Evolutionary conservation across 2,329 filamentous ascomycete species (phyloP).

Genomic region (Colletotrichum falcatum): DNA sequence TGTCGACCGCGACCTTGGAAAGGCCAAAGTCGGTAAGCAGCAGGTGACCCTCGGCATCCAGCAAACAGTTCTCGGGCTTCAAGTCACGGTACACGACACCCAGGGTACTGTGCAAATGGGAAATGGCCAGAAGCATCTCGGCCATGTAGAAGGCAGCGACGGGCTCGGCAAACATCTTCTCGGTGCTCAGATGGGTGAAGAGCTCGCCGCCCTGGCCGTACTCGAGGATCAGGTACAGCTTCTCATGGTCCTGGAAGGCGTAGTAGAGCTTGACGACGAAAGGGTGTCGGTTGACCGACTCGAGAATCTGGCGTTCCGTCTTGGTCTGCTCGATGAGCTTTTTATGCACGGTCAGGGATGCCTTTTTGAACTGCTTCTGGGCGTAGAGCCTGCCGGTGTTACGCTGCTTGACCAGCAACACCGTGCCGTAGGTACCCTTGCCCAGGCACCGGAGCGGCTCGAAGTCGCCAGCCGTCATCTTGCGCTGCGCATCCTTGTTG

Average conservation of each 20-base stretch:
- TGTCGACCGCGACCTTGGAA: constrained; percentile 88
- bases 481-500: constrained; percentile 70
- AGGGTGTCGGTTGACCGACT: constrained; percentile 95
- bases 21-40: constrained; percentile 97
- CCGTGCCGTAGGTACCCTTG: constrained; percentile 96
- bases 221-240: constrained; percentile 96
- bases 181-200: constrained; percentile 92
- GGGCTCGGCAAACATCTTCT: constrained; percentile 94
- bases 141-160: constrained; percentile 98
- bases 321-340: constrained; percentile 97
- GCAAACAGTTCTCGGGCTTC: constrained; percentile 96
- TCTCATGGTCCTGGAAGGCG: constrained; percentile 97
- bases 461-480: constrained; percentile 94
- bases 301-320: constrained; percentile 93
- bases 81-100: constrained; percentile 97
- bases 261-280: constrained; percentile 99
- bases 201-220: constrained; percentile 97
- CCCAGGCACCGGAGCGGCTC: constrained; percentile 91
- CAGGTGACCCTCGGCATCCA: constrained; percentile 91
- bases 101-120: constrained; percentile 90
- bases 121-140: constrained; percentile 93
- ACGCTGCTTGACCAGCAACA: constrained; percentile 91
- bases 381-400: constrained; percentile 90
- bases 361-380: constrained; percentile 99
- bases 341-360: constrained; percentile 94